Conservation (phyloP, 306 rosid species). For the Hippophae rhamnoides region DNA sequence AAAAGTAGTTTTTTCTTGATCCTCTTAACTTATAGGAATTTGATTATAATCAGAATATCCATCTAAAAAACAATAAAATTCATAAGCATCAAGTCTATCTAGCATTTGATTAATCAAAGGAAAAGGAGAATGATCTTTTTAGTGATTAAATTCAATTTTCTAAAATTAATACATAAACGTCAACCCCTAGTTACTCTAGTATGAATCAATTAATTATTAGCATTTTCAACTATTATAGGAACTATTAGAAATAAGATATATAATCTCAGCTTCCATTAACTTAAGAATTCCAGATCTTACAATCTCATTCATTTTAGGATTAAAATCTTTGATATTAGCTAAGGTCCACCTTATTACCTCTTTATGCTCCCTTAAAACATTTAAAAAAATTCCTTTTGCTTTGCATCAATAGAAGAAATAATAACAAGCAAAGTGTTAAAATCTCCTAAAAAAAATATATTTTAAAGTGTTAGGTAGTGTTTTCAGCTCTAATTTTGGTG, state of each 20-base stretch:
- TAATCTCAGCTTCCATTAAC: neutral
- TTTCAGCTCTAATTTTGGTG: constrained; percentile 2
- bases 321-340: neutral
- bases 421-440: neutral
- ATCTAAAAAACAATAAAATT: no score
- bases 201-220: neutral
- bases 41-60: no score
- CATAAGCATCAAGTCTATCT: no score
- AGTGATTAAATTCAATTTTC: no score
- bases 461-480: neutral
- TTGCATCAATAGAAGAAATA: neutral
- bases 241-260: neutral
- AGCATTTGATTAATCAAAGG: no score
- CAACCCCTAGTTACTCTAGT: neutral
- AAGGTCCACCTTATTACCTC: constrained; percentile 2
- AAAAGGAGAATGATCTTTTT: no score
- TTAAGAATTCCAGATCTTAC: neutral
- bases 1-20: no score
- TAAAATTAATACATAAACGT: no score
- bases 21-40: no score
- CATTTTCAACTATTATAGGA: neutral
- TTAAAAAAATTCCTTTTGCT: neutral
- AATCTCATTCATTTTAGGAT: neutral
- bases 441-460: neutral
- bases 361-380: neutral